A percentile compares a stretch with the other conserved stretches of the same genome.
Evolutionary conservation across 2,329 filamentous ascomycete genomes (phyloP).

Genomic region (Fusarium setosum): DNA sequence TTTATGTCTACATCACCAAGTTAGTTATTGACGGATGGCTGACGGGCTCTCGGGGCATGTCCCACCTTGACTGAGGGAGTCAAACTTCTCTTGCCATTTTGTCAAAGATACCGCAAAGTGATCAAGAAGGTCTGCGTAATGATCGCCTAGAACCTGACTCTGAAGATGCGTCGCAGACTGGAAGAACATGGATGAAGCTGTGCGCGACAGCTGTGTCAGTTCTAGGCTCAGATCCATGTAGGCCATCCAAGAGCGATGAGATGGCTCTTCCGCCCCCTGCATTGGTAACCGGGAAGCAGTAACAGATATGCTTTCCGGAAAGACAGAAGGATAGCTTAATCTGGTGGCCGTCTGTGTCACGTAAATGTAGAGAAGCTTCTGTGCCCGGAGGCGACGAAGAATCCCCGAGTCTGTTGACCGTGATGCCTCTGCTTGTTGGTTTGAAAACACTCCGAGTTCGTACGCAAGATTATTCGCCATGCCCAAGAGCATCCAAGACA

Average conservation of each 20-base stretch:
- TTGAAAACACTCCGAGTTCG: constrained; percentile 34
- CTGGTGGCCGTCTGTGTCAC: constrained; percentile 30
- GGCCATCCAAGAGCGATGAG: constrained; percentile 4
- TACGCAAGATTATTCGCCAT: constrained; percentile 34
- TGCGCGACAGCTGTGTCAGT: constrained; percentile 27
- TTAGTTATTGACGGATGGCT: background rate
- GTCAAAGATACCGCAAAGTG: constrained; percentile 27
- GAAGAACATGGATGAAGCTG: constrained; percentile 38
- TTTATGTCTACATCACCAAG: background rate
- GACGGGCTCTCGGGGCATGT: background rate
- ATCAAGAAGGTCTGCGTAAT: constrained; percentile 30
- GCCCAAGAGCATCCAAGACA: constrained; percentile 44
- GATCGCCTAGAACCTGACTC: constrained; percentile 26
- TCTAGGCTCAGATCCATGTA: constrained; percentile 35
- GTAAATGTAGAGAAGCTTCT: constrained; percentile 34
- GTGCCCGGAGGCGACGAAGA: constrained; percentile 9
- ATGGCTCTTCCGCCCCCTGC: background rate
- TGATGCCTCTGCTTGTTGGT: background rate
- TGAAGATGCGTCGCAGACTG: constrained; percentile 30
- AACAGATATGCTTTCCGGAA: constrained; percentile 18
- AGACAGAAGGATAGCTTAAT: constrained; percentile 13
- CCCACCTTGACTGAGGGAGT: background rate
- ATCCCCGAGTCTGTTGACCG: background rate
- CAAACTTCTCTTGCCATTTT: constrained; percentile 26
- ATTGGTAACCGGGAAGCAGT: background rate